These are phyloP conservation scores for Nakazawaea ishiwadae DNA, from an alignment of 805 yeast species.

Conservation along the genomic window DNA sequence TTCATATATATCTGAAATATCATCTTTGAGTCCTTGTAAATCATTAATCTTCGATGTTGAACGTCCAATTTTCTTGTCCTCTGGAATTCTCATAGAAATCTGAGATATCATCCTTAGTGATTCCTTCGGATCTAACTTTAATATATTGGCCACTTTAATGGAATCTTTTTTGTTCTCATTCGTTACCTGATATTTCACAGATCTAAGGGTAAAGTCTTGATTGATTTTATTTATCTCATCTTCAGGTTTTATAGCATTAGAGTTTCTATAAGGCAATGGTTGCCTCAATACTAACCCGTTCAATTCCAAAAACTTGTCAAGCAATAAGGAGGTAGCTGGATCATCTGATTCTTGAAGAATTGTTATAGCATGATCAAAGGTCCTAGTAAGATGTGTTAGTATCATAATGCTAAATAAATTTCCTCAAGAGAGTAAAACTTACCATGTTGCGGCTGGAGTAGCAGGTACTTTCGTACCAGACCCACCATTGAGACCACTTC, in stretches of 20 bases:
- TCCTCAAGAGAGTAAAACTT: background rate
- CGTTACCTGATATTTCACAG: slow-evolving; percentile 31
- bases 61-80: slow-evolving; percentile 15
- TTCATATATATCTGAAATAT: slow-evolving; percentile 25
- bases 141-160: slow-evolving; percentile 29
- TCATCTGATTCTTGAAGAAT: slow-evolving; percentile 5
- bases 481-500: no score
- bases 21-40: slow-evolving; percentile 8
- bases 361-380: slow-evolving; percentile 10
- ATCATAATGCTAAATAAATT: background rate
- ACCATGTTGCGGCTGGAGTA: background rate
- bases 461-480: no score
- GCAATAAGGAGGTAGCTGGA: background rate
- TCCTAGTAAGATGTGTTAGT: slow-evolving; percentile 2
- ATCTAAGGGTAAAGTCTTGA: slow-evolving; percentile 33
- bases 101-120: slow-evolving; percentile 43
- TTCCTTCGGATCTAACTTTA: slow-evolving; percentile 40
- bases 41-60: slow-evolving; percentile 12
- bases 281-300: slow-evolving; percentile 2
- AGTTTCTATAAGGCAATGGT: slow-evolving; percentile 5
- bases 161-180: slow-evolving; percentile 34
- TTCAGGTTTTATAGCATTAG: background rate
- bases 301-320: slow-evolving; percentile 8
- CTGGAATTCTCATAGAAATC: slow-evolving; percentile 32
- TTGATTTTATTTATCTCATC: slow-evolving; percentile 1